Conservation (phyloP, 1,284 basidiomycete species). For the Moesziomyces parantarcticus region DNA sequence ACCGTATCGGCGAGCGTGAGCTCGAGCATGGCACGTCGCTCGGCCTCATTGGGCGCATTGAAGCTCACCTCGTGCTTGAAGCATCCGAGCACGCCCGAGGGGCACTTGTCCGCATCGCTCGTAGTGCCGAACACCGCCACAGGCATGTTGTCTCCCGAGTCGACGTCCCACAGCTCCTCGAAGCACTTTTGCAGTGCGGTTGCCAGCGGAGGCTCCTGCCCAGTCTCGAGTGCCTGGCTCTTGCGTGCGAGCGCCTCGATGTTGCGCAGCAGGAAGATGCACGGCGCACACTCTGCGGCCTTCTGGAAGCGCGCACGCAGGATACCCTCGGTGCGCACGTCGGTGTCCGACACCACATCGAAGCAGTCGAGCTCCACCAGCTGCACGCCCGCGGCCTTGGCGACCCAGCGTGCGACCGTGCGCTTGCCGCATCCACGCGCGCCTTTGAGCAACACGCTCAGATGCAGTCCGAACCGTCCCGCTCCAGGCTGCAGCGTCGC, state of each 20-base stretch:
- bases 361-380: constrained; percentile 89
- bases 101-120: constrained; percentile 76
- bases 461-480: constrained; percentile 54
- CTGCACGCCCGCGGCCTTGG: constrained; percentile 78
- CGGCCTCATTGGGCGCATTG: constrained; percentile 80
- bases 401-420: constrained; percentile 73
- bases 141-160: constrained; percentile 19
- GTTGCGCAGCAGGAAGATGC: constrained; percentile 83
- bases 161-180: constrained; percentile 70
- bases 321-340: constrained; percentile 80
- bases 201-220: constrained; percentile 78
- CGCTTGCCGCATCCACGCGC: constrained; percentile 80
- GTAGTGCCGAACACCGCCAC: constrained; percentile 76
- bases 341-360: constrained; percentile 82
- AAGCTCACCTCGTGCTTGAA: constrained; percentile 90
- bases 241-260: constrained; percentile 84
- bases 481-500: constrained; percentile 59
- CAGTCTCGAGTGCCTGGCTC: constrained; percentile 76
- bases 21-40: constrained; percentile 76
- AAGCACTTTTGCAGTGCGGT: constrained; percentile 78
- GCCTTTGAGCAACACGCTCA: constrained; percentile 77
- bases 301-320: constrained; percentile 82
- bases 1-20: constrained; percentile 71
- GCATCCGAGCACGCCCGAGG: constrained; percentile 76
- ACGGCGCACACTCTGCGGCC: constrained; percentile 83